Evolutionary conservation across 1,139 yeast genomes (phyloP), one percentile per base, ranked within the genome.

Genomic region (Saccharomyces hybrid): DNA sequence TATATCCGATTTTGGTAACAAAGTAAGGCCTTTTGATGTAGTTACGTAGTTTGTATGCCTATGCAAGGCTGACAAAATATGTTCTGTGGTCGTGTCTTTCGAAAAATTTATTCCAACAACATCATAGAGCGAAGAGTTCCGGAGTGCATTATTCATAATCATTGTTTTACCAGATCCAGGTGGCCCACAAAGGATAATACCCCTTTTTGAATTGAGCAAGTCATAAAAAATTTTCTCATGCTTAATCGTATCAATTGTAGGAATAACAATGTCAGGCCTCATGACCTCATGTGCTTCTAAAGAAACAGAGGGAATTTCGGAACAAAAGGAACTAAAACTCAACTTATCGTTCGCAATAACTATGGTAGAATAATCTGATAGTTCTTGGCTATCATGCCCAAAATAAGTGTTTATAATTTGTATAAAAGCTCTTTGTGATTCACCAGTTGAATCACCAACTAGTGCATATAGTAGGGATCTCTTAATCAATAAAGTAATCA

Each of bases 81-180:
- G 73, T 1, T 71, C 72, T 0, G 95, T 87, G 0, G 85, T 74
- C 0, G 96, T 85, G 31, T 88, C 93, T 58, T 88, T 88, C 1
- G 96, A 88, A 64, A 91, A 90, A 64, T 90, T 91, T 60, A 93
- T 71, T 1, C 89, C 81, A 2, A 84, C 76, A 5, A 88, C 74
- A 44, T 84, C 88, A 56, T 83, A 73, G 28, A 77, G 74, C 0
- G 83, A 78, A 0, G 85, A 76, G 53, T 76, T 77, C 51, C 88
- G 74, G 48, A 93, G 69, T 0, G 90, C 84, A 53, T 85, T 83
- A 60, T 88, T 77, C 29, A 93, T 71, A 0, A 93, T 84, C 98
- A 91, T 91, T 0, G 98, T 91, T 66, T 93, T 93, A 58, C 99
- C 99, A 0, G 96, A 86, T 2, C 99, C 99, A 0, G 99, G 98